These are phyloP conservation scores for Diplodia corticola DNA, from an alignment of 2,329 filamentous ascomycete species.

Conservation along the genomic window DNA sequence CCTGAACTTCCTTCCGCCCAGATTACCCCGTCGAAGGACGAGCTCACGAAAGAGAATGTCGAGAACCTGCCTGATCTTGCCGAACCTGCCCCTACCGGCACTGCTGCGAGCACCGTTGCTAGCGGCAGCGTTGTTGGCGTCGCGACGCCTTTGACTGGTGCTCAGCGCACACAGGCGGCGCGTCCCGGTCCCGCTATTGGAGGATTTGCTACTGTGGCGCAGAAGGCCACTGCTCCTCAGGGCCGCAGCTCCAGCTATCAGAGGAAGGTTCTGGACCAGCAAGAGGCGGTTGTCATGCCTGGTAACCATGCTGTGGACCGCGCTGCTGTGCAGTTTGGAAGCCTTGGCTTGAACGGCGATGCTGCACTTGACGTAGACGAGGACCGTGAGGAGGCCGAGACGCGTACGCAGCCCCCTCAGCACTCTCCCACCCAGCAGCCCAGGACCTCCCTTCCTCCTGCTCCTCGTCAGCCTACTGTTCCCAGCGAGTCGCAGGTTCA, in stretches of 20 bases:
- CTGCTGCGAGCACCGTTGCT: constrained; percentile 83
- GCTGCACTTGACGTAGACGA: constrained; percentile 74
- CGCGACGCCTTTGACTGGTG: constrained; percentile 63
- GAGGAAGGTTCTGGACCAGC: constrained; percentile 86
- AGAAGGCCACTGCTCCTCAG: constrained; percentile 69
- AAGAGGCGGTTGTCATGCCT: constrained; percentile 97
- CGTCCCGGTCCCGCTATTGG: constrained; percentile 66
- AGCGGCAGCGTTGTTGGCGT: constrained; percentile 59
- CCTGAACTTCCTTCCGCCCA: constrained; percentile 39
- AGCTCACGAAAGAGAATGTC: constrained; percentile 88
- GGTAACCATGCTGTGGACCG: constrained; percentile 93
- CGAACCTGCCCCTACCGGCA: constrained; percentile 73
- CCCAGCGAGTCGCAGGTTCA: constrained; percentile 43
- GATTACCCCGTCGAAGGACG: constrained; percentile 71
- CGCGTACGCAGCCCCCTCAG: constrained; percentile 86
- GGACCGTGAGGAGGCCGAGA: constrained; percentile 93
- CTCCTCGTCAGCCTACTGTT: constrained; percentile 48
- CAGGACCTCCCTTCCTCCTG: constrained; percentile 81
- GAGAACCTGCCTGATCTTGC: constrained; percentile 86
- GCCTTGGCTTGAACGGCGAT: constrained; percentile 81
- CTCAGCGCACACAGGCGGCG: constrained; percentile 50
- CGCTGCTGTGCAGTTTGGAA: constrained; percentile 92
- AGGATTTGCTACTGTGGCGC: constrained; percentile 76
- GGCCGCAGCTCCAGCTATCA: constrained; percentile 77
- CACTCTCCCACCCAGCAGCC: constrained; percentile 87